A percentile compares a stretch with the other conserved stretches of the same genome.
phyloP scores from a whole-genome alignment of 495 filamentous ascomycete genomes.

The Annulohypoxylon bovei region DNA sequence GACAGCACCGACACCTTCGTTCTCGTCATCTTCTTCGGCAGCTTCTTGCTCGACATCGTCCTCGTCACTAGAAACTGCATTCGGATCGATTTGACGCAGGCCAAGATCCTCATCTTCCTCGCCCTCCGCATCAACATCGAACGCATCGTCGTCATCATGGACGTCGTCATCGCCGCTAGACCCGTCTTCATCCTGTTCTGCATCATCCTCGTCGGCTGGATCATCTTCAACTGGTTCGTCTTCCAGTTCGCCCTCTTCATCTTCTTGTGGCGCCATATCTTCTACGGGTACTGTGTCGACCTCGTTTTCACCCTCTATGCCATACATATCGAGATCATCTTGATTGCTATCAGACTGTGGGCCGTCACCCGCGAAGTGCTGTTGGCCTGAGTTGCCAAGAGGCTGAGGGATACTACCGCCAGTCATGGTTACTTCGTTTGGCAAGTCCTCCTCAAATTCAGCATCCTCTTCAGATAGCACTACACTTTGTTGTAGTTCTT shows the following conservation, averaged over 20 bases:
- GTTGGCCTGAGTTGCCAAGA: conserved; percentile 45
- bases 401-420: conserved; percentile 49
- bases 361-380: background rate
- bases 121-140: conserved; percentile 47
- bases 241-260: conserved; percentile 44
- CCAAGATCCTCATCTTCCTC: conserved; percentile 58
- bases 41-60: conserved; percentile 48
- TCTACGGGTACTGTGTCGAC: conserved; percentile 47
- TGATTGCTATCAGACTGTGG: conserved; percentile 34
- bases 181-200: conserved; percentile 55
- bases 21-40: conserved; percentile 60
- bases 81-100: conserved; percentile 17
- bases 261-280: conserved; percentile 35
- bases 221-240: conserved; percentile 54
- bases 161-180: conserved; percentile 52
- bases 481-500: conserved; percentile 61
- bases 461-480: conserved; percentile 56
- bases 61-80: conserved; percentile 45
- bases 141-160: conserved; percentile 52
- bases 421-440: conserved; percentile 40
- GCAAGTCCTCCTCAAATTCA: conserved; percentile 45
- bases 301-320: conserved; percentile 55
- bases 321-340: conserved; percentile 63
- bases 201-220: conserved; percentile 53
- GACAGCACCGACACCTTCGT: conserved; percentile 78